phyloP scores from a whole-genome alignment of 345 rosid genomes.

The Citrus cavaleriei region DNA sequence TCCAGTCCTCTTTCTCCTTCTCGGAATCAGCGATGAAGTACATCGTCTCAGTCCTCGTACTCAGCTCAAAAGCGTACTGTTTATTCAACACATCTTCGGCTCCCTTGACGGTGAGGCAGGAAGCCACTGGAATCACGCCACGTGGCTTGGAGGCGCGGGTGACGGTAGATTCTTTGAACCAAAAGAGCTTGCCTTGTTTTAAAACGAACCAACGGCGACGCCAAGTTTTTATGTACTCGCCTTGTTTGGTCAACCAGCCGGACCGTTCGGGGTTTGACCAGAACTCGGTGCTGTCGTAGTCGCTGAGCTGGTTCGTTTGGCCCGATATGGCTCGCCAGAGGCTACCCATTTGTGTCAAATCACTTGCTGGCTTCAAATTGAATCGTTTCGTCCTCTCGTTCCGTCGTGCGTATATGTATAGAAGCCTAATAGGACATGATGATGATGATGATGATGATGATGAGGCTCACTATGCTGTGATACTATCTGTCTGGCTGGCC shows the following conservation, averaged over 20 bases:
- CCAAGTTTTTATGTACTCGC: constrained; percentile 75
- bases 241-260: constrained; percentile 70
- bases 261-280: constrained; percentile 65
- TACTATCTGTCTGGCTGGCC: no score
- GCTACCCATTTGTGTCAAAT: constrained; percentile 22
- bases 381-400: no score
- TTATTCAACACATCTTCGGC: constrained; percentile 66
- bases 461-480: no score
- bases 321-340: constrained; percentile 45
- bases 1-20: constrained; percentile 81
- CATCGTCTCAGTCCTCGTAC: constrained; percentile 55
- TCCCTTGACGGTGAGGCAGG: constrained; percentile 70
- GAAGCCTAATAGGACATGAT: no score
- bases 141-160: constrained; percentile 58
- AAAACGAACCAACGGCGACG: constrained; percentile 76
- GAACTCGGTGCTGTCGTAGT: constrained; percentile 54
- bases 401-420: no score
- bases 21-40: constrained; percentile 70
- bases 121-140: constrained; percentile 56
- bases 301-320: constrained; percentile 21
- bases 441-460: no score
- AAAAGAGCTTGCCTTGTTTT: constrained; percentile 64
- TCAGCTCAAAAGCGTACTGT: constrained; percentile 59
- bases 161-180: constrained; percentile 67
- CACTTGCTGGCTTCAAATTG: no score